Conservation (phyloP, 257 asterid genomes). For the Nicotiana tabacum region DNA sequence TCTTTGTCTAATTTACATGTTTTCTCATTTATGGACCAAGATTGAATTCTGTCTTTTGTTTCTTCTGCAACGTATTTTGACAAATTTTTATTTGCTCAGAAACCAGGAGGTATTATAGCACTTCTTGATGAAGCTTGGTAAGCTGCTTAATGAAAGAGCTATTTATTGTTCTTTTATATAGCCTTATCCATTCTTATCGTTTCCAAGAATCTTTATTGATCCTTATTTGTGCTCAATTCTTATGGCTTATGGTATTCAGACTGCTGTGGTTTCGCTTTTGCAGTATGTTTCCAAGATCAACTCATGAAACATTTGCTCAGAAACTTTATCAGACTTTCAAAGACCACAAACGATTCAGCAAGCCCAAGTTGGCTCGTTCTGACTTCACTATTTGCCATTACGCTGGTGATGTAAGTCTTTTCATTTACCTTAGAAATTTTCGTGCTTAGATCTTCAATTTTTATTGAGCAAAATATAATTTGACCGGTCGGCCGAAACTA, state of each 20-base stretch:
- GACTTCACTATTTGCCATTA: slow-evolving; percentile 91
- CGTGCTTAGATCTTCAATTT: neutral
- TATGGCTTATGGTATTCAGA: neutral
- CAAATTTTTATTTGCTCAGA: slow-evolving; percentile 37
- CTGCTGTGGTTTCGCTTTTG: slow-evolving; percentile 16
- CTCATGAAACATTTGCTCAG: slow-evolving; percentile 90
- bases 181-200: neutral
- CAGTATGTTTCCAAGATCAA: slow-evolving; percentile 97
- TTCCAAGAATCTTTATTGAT: neutral
- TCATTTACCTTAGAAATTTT: neutral
- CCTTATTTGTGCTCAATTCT: neutral
- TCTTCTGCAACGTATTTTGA: neutral
- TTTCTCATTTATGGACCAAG: neutral
- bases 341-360: slow-evolving; percentile 81
- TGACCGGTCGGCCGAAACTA: too few species aligned
- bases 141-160: slow-evolving; percentile 11
- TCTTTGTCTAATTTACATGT: neutral
- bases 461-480: too few species aligned
- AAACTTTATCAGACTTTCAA: slow-evolving; percentile 85
- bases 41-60: neutral
- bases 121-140: slow-evolving; percentile 99
- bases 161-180: neutral
- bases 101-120: slow-evolving; percentile 96
- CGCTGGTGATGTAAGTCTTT: slow-evolving; percentile 87
- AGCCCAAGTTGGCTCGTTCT: slow-evolving; percentile 88